Percentiles rank a stretch among this genome's conserved stretches.
These are phyloP conservation scores for Aspergillus sp. DNA, from an alignment of 2,329 filamentous ascomycete genomes.

Conservation along the genomic window DNA sequence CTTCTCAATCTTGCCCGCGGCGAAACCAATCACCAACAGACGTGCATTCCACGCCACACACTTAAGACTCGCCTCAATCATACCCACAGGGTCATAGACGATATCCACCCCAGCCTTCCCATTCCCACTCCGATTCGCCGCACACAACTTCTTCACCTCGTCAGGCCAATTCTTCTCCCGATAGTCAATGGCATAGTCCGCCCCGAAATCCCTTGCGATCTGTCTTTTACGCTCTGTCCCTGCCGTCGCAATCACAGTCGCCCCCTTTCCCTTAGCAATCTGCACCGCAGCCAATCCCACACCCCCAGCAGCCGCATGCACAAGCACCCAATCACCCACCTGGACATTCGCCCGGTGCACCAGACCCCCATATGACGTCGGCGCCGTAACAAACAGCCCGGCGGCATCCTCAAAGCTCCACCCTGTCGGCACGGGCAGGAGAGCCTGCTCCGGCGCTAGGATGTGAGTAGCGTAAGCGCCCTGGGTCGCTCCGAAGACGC, in stretches of 20 bases:
- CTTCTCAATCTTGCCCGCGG: constrained; percentile 79
- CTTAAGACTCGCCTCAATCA: constrained; percentile 82
- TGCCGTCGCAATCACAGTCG: constrained; percentile 87
- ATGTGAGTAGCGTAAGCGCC: constrained; percentile 79
- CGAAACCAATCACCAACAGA: constrained; percentile 82
- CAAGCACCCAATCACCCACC: constrained; percentile 74
- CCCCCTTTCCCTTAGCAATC: constrained; percentile 85
- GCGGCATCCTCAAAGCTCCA: constrained; percentile 83
- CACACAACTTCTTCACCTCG: constrained; percentile 62
- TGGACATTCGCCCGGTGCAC: constrained; percentile 71
- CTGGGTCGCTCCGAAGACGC: constrained; percentile 79
- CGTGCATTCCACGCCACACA: constrained; percentile 91
- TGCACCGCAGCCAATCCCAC: constrained; percentile 89
- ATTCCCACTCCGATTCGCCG: constrained; percentile 53
- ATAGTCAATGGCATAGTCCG: constrained; percentile 79
- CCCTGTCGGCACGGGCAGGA: constrained; percentile 68
- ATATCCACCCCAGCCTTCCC: constrained; percentile 70
- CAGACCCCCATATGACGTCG: constrained; percentile 79
- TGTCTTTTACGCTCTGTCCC: constrained; percentile 72
- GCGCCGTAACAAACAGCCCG: constrained; percentile 84
- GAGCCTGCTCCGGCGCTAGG: constrained; percentile 56
- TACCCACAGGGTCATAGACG: constrained; percentile 87
- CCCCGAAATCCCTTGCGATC: constrained; percentile 72
- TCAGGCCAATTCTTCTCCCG: constrained; percentile 60
- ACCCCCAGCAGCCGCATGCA: constrained; percentile 88